phyloP scores from a whole-genome alignment of 768 basidiomycete genomes.

The Leccinum variicolor region DNA sequence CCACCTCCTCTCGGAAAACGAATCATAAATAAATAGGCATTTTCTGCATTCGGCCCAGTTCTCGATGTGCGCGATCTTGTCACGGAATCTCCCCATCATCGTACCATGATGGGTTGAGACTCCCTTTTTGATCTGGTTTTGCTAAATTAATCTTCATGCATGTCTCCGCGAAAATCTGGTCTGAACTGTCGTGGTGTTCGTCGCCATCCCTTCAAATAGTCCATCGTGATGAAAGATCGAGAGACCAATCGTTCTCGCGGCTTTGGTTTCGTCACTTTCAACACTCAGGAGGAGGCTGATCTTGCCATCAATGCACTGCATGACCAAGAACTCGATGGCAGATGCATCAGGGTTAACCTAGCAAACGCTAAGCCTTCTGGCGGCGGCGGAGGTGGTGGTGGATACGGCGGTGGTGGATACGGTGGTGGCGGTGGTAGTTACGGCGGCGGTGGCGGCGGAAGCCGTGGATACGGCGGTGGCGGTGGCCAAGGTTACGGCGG shows the following conservation, averaged over 20 bases:
- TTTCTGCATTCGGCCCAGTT: slow-evolving; percentile 42
- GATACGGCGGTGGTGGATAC: neutral
- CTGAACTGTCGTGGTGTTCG: slow-evolving; percentile 4
- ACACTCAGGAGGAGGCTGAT: slow-evolving; percentile 35
- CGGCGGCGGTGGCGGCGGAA: neutral
- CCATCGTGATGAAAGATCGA: slow-evolving; percentile 44
- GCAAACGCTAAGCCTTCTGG: slow-evolving; percentile 30
- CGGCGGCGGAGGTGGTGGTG: slow-evolving; percentile 11
- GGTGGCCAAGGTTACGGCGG: slow-evolving; percentile 8
- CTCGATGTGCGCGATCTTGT: slow-evolving; percentile 46
- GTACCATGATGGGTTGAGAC: slow-evolving; percentile 32
- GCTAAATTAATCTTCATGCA: slow-evolving; percentile 26
- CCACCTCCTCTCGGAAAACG: slow-evolving; percentile 1
- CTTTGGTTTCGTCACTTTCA: slow-evolving; percentile 52
- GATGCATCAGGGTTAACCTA: slow-evolving; percentile 50
- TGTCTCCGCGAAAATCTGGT: slow-evolving; percentile 16
- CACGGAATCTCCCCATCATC: slow-evolving; percentile 29
- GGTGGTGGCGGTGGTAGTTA: slow-evolving; percentile 6
- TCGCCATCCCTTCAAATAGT: slow-evolving; percentile 17
- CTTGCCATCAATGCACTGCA: slow-evolving; percentile 43
- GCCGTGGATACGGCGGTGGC: slow-evolving; percentile 3
- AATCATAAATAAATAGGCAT: slow-evolving; percentile 32
- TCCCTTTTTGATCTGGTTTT: slow-evolving; percentile 17
- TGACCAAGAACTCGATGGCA: slow-evolving; percentile 54
- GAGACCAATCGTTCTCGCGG: slow-evolving; percentile 58